Evolutionary conservation across 1,284 basidiomycete species (phyloP).

Genomic region (Phaffia rhodozyma): DNA sequence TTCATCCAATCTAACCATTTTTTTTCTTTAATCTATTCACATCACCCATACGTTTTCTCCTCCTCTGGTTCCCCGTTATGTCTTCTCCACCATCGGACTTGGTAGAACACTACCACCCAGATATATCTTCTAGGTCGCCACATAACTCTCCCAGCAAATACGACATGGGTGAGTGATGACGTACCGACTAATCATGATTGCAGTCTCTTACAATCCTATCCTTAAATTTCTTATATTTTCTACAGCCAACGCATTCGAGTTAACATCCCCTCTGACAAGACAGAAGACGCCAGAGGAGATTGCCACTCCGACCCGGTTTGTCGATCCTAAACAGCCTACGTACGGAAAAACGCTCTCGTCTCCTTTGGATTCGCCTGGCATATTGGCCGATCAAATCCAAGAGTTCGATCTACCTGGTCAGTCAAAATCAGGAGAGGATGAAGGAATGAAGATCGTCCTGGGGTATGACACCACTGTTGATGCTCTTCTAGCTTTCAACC

Average conservation of each 20-base stretch:
- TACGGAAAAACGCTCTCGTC: conserved; percentile 3
- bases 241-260: conserved; percentile 5
- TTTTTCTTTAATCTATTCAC: too few relatives aligned
- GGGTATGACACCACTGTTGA: conserved; percentile 9
- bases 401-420: too few relatives aligned
- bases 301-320: background rate
- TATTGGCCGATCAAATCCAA: too few relatives aligned
- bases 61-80: too few relatives aligned
- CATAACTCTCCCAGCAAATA: too few relatives aligned
- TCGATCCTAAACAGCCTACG: conserved; percentile 11
- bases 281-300: conserved; percentile 5
- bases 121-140: too few relatives aligned
- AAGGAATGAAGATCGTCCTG: conserved; percentile 1
- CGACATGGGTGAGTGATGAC: too few relatives aligned
- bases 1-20: too few relatives aligned
- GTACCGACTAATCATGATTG: too few relatives aligned
- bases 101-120: too few relatives aligned
- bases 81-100: too few relatives aligned
- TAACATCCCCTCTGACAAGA: conserved; percentile 4
- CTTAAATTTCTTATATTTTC: background rate
- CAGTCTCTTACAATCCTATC: background rate
- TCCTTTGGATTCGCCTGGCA: background rate
- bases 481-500: conserved; percentile 3
- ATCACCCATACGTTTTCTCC: too few relatives aligned
- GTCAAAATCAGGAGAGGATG: background rate